Evolutionary conservation across 2,329 filamentous ascomycete genomes (phyloP), one percentile per base, ranked within the genome.

Genomic region (Metarhizium anisopliae): DNA sequence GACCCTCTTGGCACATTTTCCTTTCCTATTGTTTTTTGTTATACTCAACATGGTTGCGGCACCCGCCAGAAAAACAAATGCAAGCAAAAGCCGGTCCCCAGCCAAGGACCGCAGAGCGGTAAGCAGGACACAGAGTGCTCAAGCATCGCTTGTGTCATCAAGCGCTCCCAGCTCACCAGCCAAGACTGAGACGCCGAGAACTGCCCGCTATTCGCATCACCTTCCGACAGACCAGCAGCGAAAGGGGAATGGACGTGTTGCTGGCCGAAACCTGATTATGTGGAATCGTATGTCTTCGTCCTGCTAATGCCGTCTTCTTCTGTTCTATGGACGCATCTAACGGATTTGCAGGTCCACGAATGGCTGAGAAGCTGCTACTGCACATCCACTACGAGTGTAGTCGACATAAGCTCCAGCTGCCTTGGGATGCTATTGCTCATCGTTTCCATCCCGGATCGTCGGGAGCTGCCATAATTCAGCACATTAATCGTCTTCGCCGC

Each of bases 331-430:
- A 6, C 1, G 30, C 4, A 4, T n/a, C 14, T 43, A 3, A 29
- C 14, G 11, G 18, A 40, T n/a, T 49, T 18, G 2, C 50, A 79
- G 75, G 73, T 1, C 70, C 73, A 10, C 70, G 74, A 10, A 78
- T 78, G 73, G 64, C 67, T 0, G 75, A 78, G 42, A 78, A 77
- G 60, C 59, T 77, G 0, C 56, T 77, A 0, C 63, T 77, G 0
- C 62, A 70, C 55, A 59, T 77, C 0, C 63, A 71, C 11, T 77
- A 74, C 38, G 75, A 77, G 59, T 69, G 65, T 40, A 55, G 57
- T 13, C 59, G 67, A 5, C 60, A 66, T 51, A 65, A 64, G 32
- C 61, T 71, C 29, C 61, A 67, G 1, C 11, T 76, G 0, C 72
- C 74, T 0, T 76, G 72, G 72, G 68, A 73, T 14, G 53, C 61